A percentile compares a stretch with the other conserved stretches of the same genome.
Conservation (phyloP, 257 asterid species). For the Plectranthus barbatus region DNA sequence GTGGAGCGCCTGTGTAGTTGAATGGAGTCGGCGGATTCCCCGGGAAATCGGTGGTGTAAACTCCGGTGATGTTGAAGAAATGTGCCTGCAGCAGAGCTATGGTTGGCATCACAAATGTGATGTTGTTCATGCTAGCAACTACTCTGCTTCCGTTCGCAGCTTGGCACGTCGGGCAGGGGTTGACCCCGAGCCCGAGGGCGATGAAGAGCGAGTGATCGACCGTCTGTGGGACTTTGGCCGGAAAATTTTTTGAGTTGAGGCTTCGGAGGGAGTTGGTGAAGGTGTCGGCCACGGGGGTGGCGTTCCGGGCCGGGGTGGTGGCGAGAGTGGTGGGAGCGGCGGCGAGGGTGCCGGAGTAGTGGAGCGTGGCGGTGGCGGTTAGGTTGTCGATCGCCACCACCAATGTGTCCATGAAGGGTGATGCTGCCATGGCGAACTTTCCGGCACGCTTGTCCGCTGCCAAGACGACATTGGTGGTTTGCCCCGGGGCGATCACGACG, state of each 20-base stretch:
- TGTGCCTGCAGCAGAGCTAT: slow-evolving; percentile 52
- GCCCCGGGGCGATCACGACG: slow-evolving; percentile 53
- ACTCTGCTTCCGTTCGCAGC: slow-evolving; percentile 48
- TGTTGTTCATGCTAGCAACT: slow-evolving; percentile 45
- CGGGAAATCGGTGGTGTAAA: slow-evolving; percentile 55
- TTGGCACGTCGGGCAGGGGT: slow-evolving; percentile 44
- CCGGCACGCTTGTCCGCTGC: slow-evolving; percentile 28
- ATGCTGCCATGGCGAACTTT: slow-evolving; percentile 39
- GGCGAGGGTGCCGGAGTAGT: slow-evolving; percentile 45
- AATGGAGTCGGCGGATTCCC: slow-evolving; percentile 38
- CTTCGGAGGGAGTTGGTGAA: slow-evolving; percentile 45
- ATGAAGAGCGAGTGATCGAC: slow-evolving; percentile 44
- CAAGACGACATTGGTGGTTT: slow-evolving; percentile 42
- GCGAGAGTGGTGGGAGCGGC: slow-evolving; percentile 27
- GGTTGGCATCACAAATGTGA: too few relatives aligned
- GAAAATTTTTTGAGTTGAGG: slow-evolving; percentile 41
- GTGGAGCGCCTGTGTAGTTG: slow-evolving; percentile 43
- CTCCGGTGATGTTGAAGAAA: slow-evolving; percentile 41
- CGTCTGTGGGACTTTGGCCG: slow-evolving; percentile 37
- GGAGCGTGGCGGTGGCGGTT: slow-evolving; percentile 57
- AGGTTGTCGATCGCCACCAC: slow-evolving; percentile 42
- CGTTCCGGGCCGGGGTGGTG: slow-evolving; percentile 37
- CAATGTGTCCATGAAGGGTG: slow-evolving; percentile 55
- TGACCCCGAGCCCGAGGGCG: slow-evolving; percentile 45
- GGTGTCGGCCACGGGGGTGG: slow-evolving; percentile 46